Base-by-base conservation (phyloP, 2,329 filamentous ascomycete species). In the Colletotrichum sp. region DNA sequence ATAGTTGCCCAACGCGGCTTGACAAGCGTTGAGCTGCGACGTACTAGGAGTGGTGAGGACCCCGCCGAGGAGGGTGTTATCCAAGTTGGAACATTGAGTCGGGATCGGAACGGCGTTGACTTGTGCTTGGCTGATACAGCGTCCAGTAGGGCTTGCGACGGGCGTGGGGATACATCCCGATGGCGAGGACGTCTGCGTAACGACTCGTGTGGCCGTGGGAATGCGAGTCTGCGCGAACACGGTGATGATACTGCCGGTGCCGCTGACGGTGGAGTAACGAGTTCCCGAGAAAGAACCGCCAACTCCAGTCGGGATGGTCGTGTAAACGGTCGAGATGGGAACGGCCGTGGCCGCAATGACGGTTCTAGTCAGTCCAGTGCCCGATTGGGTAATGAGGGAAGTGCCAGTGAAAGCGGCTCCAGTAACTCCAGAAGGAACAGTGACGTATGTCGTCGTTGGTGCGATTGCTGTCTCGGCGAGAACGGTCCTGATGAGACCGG, bases 81-180 rank as follows among this genome's bases (percentile, higher is more conserved):
- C 27, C 8, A 58, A 13, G 3, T 8, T 9, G 3, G 28, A 13
- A 22, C 58, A 61, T 3, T 30, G 2, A 13, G 4, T 1, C 16
- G 61, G 61, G 16, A 64, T 15, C 1, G 5, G 7, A 5, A 66
- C 10, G 10, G 16, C 6, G 0, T 12, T 30, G 8, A 27, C 18
- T 6, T 28, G 18, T 62, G 18, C 1, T 1, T 18, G 32, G 8
- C 2, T 5, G 66, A 74, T 18, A 6, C 28, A 34, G 15, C 18
- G 13, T 6, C 28, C 18, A 39, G 55, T n/a, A 2, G 52, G 6
- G 8, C 32, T 30, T 3, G 68, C 18, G 2, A 15, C 25, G 2
- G 68, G 72, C 8, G 72, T 71, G 3, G 72, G 28, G 4, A 75
- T 61, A 30, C 72, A 75, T 8, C 72, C 72, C 2, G 72, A 55